phyloP scores from a whole-genome alignment of 1,284 basidiomycete species.

The Naganishia sp. region DNA sequence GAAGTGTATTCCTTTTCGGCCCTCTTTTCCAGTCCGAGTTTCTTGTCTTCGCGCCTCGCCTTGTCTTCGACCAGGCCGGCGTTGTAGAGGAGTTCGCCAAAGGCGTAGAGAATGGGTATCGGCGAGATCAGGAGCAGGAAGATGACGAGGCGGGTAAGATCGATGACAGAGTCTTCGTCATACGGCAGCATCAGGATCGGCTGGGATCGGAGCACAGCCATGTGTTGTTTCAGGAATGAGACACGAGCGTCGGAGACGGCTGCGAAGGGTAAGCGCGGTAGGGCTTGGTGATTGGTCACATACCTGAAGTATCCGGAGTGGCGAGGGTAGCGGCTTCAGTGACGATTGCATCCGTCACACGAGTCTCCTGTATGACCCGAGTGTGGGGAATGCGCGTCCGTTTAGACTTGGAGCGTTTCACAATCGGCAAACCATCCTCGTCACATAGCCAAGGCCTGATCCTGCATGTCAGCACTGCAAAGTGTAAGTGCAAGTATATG shows the following conservation, averaged over 20 bases:
- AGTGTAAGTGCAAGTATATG: background rate
- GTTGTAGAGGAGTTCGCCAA: constrained; percentile 28
- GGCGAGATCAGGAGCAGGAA: constrained; percentile 10
- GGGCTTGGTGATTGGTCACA: no score
- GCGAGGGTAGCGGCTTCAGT: background rate
- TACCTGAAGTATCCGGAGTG: background rate
- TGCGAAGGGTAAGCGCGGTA: background rate
- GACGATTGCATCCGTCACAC: background rate
- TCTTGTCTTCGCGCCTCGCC: constrained; percentile 24
- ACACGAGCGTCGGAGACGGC: background rate
- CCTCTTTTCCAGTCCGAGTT: constrained; percentile 18
- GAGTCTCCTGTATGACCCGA: background rate
- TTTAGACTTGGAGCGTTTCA: background rate
- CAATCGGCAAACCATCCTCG: constrained; percentile 12
- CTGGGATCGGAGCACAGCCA: constrained; percentile 31
- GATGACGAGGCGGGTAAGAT: constrained; percentile 1
- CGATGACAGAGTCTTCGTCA: constrained; percentile 20
- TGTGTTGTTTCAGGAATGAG: constrained; percentile 19
- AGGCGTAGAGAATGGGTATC: constrained; percentile 25
- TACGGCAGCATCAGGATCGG: constrained; percentile 30
- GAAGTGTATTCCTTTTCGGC: constrained; percentile 14
- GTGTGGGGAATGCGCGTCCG: background rate
- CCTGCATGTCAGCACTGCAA: constrained; percentile 13
- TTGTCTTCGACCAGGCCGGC: constrained; percentile 22
- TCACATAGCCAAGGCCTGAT: constrained; percentile 25